Percentiles rank a stretch among this genome's conserved stretches.
Conservation (phyloP, 2,329 filamentous ascomycete species). For the Venturia nashicola region DNA sequence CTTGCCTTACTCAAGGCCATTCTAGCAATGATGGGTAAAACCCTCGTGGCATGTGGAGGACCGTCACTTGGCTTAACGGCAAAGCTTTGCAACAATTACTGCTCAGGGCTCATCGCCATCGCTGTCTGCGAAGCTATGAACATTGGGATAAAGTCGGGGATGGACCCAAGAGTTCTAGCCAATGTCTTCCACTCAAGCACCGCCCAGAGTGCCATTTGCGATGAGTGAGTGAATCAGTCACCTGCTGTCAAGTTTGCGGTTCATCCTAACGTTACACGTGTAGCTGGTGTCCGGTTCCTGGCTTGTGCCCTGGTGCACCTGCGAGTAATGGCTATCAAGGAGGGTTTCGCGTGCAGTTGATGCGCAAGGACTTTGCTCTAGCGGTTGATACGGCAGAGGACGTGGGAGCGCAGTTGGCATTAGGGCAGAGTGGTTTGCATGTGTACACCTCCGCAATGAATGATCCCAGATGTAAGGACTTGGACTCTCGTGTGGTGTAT, state of each 20-base stretch:
- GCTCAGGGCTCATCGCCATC: conserved; percentile 46
- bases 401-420: conserved; percentile 36
- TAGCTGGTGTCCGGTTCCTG: conserved; percentile 37
- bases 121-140: conserved; percentile 47
- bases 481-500: conserved; percentile 47
- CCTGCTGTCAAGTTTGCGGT: not conserved
- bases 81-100: conserved; percentile 51
- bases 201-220: conserved; percentile 39
- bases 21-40: conserved; percentile 39
- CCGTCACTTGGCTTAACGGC: conserved; percentile 44
- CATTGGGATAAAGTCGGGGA: conserved; percentile 45
- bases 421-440: conserved; percentile 37
- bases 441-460: conserved; percentile 40
- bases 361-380: conserved; percentile 46
- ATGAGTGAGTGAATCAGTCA: conserved; percentile 18
- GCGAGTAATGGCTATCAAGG: conserved; percentile 37
- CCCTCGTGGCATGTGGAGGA: conserved; percentile 44
- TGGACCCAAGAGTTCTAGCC: conserved; percentile 41
- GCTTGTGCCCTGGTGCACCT: conserved; percentile 36
- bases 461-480: conserved; percentile 38
- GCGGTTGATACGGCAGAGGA: conserved; percentile 42
- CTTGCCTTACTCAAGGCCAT: conserved; percentile 31
- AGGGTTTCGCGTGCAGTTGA: conserved; percentile 47
- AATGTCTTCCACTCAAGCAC: conserved; percentile 40
- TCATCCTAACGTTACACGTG: not conserved